Evolutionary conservation across 495 filamentous ascomycete species (phyloP), one percentile per base, ranked within the genome.

Genomic region (Pseudotulostoma volvatum): DNA sequence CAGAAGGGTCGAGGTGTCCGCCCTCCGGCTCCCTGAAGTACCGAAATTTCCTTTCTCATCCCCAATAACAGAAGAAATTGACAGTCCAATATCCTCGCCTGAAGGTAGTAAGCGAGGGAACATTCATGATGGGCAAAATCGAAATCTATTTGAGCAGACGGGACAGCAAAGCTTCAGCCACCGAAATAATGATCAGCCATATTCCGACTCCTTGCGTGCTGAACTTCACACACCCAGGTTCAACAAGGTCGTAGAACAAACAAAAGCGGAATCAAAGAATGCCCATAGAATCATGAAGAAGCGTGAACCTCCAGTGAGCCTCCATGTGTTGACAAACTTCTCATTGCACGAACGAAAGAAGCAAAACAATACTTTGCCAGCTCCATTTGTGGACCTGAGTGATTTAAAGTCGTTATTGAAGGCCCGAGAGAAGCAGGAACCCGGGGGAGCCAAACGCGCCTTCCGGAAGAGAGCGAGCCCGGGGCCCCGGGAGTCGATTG

Each of bases 281-380:
- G 11, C 11, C 11, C 23, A 28, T 11, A 49, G 50, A 0, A 56
- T 57, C 25, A 47, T 37, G 18, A 59, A 54, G 44, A 71, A 71
- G 42, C 77, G 70, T 14, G 62, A 59, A 23, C 54, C 57, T 47
- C 71, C 70, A 8, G 39, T 57, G 2, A 78, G 77, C 2, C 65
- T 84, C 50, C 81, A 70, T 45, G 46, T 86, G 3, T 67, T 80
- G 7, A 84, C 80, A 3, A 56, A 66, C 34, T 63, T 69, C 34
- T 55, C 58, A 2, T 45, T 45, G 11, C 25, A 57, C 1, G 32
- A 40, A 15, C 34, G 49, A 21, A 36, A 52, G 0, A 43, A 47
- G 21, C 31, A 33, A 15, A 18, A 38, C 15, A 42, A 43, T 7
- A 28, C 35, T 3, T 15, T 46, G 2, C 47, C 52, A 4, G 28